Conservation (phyloP, 371 early-diverging fungal genomes). For the Gilbertella persicaria region DNA sequence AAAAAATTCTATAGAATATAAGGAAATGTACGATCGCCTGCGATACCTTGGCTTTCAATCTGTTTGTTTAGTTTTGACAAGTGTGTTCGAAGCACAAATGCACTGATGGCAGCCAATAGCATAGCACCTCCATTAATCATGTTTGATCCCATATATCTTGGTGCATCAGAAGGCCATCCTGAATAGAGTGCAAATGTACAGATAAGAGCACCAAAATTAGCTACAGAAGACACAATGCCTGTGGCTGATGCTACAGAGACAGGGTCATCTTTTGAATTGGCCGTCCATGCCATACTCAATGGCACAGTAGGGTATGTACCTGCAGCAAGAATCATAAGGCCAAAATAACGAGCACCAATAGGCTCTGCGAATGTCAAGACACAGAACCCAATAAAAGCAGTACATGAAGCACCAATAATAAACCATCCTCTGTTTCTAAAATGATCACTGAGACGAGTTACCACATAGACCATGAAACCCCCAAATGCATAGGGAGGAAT, state of each 20-base stretch:
- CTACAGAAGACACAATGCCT: slow-evolving; percentile 50
- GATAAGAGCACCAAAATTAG: slow-evolving; percentile 48
- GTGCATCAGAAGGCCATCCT: slow-evolving; percentile 50
- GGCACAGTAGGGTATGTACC: slow-evolving; percentile 55
- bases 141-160: slow-evolving; percentile 50
- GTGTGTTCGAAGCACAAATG: slow-evolving; percentile 30
- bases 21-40: slow-evolving; percentile 17
- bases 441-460: slow-evolving; percentile 40
- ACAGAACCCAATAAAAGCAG: slow-evolving; percentile 40
- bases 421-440: slow-evolving; percentile 43
- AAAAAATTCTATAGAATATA: slow-evolving; percentile 20
- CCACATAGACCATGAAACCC: slow-evolving; percentile 39
- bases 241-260: slow-evolving; percentile 48
- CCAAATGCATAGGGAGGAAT: slow-evolving; percentile 54
- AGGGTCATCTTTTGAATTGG: slow-evolving; percentile 47
- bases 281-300: slow-evolving; percentile 55
- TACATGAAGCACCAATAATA: slow-evolving; percentile 40
- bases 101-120: slow-evolving; percentile 45
- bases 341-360: slow-evolving; percentile 47
- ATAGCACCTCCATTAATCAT: slow-evolving; percentile 52
- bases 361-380: slow-evolving; percentile 42
- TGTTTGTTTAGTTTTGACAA: slow-evolving; percentile 29
- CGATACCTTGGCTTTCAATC: slow-evolving; percentile 29
- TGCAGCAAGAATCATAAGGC: slow-evolving; percentile 48
- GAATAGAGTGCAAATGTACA: slow-evolving; percentile 54